Percentiles rank a stretch among this genome's conserved stretches.
Conservation (phyloP, 345 rosid species). For the Sapria himalayana region DNA sequence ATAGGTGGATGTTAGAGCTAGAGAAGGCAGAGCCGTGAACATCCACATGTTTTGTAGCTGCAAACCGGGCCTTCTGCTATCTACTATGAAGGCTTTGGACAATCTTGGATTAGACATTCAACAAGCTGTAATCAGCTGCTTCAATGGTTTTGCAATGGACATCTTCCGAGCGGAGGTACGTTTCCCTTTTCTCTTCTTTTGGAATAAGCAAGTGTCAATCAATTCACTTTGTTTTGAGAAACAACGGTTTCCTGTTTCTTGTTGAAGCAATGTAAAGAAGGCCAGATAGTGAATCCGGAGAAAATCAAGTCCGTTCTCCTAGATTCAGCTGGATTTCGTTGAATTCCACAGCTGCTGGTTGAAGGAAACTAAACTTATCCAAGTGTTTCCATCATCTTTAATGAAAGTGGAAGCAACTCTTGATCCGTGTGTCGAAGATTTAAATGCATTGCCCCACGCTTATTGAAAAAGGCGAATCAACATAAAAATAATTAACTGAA, state of each 20-base stretch:
- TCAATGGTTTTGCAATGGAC: constrained; percentile 86
- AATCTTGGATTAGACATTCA: constrained; percentile 86
- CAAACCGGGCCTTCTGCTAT: constrained; percentile 71
- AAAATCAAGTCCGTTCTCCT: constrained; percentile 82
- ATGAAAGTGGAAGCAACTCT: too few relatives aligned
- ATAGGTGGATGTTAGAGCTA: constrained; percentile 77
- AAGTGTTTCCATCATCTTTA: too few relatives aligned
- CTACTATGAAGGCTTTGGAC: constrained; percentile 86
- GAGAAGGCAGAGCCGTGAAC: constrained; percentile 96
- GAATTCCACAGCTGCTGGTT: constrained; percentile 16
- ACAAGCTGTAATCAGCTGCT: constrained; percentile 92
- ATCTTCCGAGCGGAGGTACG: constrained; percentile 87
- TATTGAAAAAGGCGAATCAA: too few relatives aligned
- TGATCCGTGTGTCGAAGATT: too few relatives aligned
- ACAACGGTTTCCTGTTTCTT: constrained; percentile 4
- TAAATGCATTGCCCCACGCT: too few relatives aligned
- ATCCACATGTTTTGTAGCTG: constrained; percentile 94
- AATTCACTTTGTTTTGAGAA: too few relatives aligned
- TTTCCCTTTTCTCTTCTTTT: not conserved
- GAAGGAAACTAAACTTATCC: too few relatives aligned
- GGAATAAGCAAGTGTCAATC: too few relatives aligned
- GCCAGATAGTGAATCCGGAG: constrained; percentile 62
- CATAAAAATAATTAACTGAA: too few relatives aligned
- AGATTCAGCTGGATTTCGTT: constrained; percentile 64
- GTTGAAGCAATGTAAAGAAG: constrained; percentile 71